phyloP scores from a whole-genome alignment of 2,329 filamentous ascomycete species.

The Cercospora brassicicola region DNA sequence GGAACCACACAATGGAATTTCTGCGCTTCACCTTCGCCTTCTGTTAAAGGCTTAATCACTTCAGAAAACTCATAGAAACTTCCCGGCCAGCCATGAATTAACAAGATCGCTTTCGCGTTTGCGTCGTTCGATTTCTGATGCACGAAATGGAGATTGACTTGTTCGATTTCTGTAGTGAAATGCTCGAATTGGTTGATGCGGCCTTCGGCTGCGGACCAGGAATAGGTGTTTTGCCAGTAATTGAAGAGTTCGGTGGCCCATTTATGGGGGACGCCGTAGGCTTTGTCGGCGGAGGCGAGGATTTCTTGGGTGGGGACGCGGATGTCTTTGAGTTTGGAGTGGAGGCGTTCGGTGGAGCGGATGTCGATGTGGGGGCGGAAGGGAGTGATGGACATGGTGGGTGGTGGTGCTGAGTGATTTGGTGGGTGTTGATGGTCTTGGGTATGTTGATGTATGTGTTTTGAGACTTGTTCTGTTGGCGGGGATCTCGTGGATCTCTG shows the following conservation, averaged over 20 bases:
- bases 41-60: constrained; percentile 41
- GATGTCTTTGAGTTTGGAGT: constrained; percentile 41
- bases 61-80: constrained; percentile 49
- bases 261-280: constrained; percentile 39
- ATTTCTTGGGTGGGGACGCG: constrained; percentile 38
- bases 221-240: constrained; percentile 40
- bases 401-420: background rate
- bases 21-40: no score
- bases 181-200: constrained; percentile 40
- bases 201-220: constrained; percentile 38
- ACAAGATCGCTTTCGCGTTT: constrained; percentile 44
- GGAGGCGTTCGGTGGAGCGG: constrained; percentile 41
- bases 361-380: constrained; percentile 41
- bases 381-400: constrained; percentile 29
- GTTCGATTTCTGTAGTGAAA: constrained; percentile 41
- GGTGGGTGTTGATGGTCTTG: background rate
- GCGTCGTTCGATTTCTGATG: constrained; percentile 39
- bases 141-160: constrained; percentile 44
- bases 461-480: background rate
- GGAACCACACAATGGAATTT: constrained; percentile 61
- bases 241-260: constrained; percentile 41
- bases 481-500: background rate
- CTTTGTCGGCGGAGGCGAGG: constrained; percentile 40
- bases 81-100: constrained; percentile 50
- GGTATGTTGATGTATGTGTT: background rate